phyloP scores from a whole-genome alignment of 1,284 basidiomycete species.

The Fistulina hepatica region DNA sequence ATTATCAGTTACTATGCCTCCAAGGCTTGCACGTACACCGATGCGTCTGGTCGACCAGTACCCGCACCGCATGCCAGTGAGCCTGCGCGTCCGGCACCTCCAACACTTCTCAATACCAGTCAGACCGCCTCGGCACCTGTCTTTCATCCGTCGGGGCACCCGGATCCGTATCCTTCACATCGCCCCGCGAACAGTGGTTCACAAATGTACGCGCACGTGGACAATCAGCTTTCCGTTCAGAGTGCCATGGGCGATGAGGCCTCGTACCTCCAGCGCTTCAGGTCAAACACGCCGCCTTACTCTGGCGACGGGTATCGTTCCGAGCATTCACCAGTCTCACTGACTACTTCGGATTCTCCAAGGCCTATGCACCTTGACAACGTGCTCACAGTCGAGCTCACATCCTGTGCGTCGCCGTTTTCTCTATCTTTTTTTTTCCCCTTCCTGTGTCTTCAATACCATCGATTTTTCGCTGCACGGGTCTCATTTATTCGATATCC shows the following conservation, averaged over 20 bases:
- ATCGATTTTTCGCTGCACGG: too few species aligned
- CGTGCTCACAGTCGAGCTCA: neutral
- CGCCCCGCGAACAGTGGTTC: slow-evolving; percentile 1
- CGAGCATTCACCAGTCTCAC: neutral
- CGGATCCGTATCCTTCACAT: slow-evolving; percentile 3
- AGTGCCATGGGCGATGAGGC: slow-evolving; percentile 10
- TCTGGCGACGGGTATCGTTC: neutral
- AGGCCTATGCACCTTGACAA: neutral
- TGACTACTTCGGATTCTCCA: neutral
- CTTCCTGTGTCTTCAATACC: too few species aligned
- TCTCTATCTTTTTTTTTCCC: slow-evolving; percentile 30
- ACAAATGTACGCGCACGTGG: slow-evolving; percentile 3
- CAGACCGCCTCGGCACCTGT: slow-evolving; percentile 24
- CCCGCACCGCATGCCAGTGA: slow-evolving; percentile 49
- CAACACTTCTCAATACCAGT: slow-evolving; percentile 17
- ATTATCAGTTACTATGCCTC: slow-evolving; percentile 59
- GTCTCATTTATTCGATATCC: too few species aligned
- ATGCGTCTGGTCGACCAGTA: slow-evolving; percentile 64
- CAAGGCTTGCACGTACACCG: slow-evolving; percentile 71
- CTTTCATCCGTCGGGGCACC: slow-evolving; percentile 10
- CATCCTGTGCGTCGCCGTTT: slow-evolving; percentile 16
- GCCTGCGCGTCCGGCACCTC: slow-evolving; percentile 19
- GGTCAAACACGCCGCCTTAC: neutral
- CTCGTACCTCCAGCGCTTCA: neutral
- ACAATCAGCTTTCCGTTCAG: neutral